Base-by-base conservation (phyloP, 1,284 basidiomycete genomes). In the Boletus austroedulis region DNA sequence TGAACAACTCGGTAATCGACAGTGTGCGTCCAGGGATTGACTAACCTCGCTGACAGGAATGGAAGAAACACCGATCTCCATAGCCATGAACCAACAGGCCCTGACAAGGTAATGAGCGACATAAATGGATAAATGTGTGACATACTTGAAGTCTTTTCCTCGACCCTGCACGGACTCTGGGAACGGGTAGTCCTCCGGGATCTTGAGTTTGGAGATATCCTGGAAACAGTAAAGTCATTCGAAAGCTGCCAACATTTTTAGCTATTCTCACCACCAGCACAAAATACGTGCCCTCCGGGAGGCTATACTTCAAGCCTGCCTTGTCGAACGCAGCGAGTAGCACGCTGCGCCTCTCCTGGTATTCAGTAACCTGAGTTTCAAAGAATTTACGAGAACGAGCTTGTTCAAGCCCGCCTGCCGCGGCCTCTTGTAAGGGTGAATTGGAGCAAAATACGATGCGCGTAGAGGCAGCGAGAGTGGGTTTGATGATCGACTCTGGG, bases 361-460 rank as follows among this genome's bases (percentile, higher is more conserved):
- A 99, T 72, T 96, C 90, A 26, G 77, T 69, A 19, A 82, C 71
- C 71, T 99, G 95, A 24, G 73, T 86, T 62, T 85, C 83, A 67
- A 98, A 95, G 79, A 94, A 99, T 46, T 81, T 73, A 59, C 86
- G 82, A 64, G 89, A 75, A 12, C 76, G 74, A 2, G 90, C 93
- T 66, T 89, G 80, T 73, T 93, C 90, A 56, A 97, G 78, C 32
- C 95, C 97, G 21, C 83, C 82, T 1, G 97, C 96, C 21, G 86
- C 87, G 17, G 95, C 95, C 77, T 97, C 95, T 75, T 98, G 94
- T 60, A 95, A 78, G 11, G 92, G 91, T 0, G 92, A 94, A 76
- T 95, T 96, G 60, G 89, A 86, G 76, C 92, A 95, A 77, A 98
- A 99, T 21, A 98, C 91, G 69, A 99, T 96, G 44, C 96, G 88